A percentile compares a stretch with the other conserved stretches of the same genome.
These are phyloP conservation scores for Spathaspora passalidarum DNA, from an alignment of 805 yeast genomes.

Conservation along the genomic window DNA sequence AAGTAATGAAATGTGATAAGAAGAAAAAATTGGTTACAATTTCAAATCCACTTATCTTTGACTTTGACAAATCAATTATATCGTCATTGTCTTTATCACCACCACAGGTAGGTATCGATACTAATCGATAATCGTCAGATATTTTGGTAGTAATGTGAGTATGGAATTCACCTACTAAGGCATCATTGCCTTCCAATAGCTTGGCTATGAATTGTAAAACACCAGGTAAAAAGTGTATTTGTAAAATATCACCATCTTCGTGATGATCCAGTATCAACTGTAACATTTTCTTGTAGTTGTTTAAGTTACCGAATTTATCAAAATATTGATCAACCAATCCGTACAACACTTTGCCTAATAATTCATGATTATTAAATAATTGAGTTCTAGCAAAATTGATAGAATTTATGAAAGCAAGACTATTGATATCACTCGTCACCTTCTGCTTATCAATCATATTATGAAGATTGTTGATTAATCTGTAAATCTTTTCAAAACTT, in stretches of 20 bases:
- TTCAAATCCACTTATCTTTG: conserved; percentile 34
- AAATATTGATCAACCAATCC: conserved; percentile 44
- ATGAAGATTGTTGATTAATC: conserved; percentile 51
- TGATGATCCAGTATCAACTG: conserved; percentile 43
- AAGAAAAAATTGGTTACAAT: conserved; percentile 47
- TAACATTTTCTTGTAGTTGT: conserved; percentile 39
- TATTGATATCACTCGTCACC: conserved; percentile 50
- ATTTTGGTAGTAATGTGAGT: conserved; percentile 35
- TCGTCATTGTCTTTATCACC: conserved; percentile 11
- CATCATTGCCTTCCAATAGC: conserved; percentile 34
- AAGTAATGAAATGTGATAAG: conserved; percentile 55
- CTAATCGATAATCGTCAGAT: conserved; percentile 19
- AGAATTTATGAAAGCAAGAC: conserved; percentile 32
- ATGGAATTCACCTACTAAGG: conserved; percentile 24
- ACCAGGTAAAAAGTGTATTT: conserved; percentile 64
- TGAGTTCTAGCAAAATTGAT: conserved; percentile 60
- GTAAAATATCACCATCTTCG: conserved; percentile 59
- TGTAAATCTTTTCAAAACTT: conserved; percentile 59
- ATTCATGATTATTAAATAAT: conserved; percentile 65
- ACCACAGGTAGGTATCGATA: neutral
- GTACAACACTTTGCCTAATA: conserved; percentile 61
- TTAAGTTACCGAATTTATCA: conserved; percentile 24
- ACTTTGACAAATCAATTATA: conserved; percentile 29
- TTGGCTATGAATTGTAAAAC: conserved; percentile 44
- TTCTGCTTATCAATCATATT: conserved; percentile 45